phyloP scores from a whole-genome alignment of 805 yeast species.

The Zygoascus bituminiphila region DNA sequence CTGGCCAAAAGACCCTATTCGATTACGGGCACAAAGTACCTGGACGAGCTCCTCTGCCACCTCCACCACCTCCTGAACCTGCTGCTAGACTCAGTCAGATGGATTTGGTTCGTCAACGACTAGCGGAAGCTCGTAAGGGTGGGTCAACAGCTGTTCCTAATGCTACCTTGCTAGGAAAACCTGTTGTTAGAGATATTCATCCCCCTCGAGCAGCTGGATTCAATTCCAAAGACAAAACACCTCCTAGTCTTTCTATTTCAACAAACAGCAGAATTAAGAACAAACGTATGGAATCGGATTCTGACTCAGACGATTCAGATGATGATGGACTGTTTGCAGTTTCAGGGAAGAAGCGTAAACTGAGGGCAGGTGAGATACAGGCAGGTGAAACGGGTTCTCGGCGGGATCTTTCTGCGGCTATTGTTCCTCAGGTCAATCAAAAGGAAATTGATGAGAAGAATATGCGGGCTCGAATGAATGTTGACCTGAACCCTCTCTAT shows the following conservation, averaged over 20 bases:
- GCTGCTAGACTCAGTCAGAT: conserved; percentile 8
- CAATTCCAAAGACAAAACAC: conserved; percentile 24
- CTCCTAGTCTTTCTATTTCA: conserved; percentile 4
- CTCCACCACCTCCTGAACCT: conserved; percentile 7
- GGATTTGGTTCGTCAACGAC: conserved; percentile 17
- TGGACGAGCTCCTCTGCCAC: conserved; percentile 10
- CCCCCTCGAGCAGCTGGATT: conserved; percentile 48
- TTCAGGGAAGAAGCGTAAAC: conserved; percentile 27
- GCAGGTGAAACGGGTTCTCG: background rate
- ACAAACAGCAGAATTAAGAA: conserved; percentile 14
- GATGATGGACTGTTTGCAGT: conserved; percentile 32
- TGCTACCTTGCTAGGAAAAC: background rate
- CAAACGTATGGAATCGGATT: conserved; percentile 10
- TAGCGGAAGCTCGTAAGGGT: conserved; percentile 11
- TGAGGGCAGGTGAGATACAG: background rate
- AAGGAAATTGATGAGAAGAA: conserved; percentile 14
- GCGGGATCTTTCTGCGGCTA: background rate
- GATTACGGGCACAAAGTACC: background rate
- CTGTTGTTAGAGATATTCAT: conserved; percentile 24
- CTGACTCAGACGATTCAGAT: conserved; percentile 35
- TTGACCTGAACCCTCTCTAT: conserved; percentile 71
- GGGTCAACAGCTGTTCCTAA: background rate
- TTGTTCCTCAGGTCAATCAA: background rate
- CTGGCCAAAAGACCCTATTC: background rate
- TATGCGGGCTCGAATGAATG: conserved; percentile 72